phyloP scores from a whole-genome alignment of 371 early-diverging fungal species.

The Zopfochytrium polystomum region DNA sequence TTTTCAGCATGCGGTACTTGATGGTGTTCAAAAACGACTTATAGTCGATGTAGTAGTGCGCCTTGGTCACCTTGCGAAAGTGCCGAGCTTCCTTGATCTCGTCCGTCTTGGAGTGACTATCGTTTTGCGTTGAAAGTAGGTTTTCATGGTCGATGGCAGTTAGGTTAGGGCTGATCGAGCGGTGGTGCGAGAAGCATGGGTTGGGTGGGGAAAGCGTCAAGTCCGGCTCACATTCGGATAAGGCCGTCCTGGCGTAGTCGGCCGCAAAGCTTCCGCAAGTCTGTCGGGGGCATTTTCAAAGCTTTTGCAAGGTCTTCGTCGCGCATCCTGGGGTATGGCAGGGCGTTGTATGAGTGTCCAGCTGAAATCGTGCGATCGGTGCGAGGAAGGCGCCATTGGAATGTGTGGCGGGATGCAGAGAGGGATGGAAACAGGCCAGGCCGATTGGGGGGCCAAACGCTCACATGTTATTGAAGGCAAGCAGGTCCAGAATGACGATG shows the following conservation, averaged over 20 bases:
- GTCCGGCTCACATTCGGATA: slow-evolving; percentile 67
- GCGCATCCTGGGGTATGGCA: slow-evolving; percentile 43
- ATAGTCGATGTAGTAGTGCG: slow-evolving; percentile 88
- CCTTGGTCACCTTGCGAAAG: slow-evolving; percentile 59
- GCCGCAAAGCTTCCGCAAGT: slow-evolving; percentile 75
- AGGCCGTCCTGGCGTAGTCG: slow-evolving; percentile 72
- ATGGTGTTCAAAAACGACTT: slow-evolving; percentile 88
- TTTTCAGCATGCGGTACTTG: slow-evolving; percentile 85
- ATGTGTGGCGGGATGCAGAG: background rate
- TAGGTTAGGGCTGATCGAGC: slow-evolving; percentile 14
- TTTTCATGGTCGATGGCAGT: slow-evolving; percentile 4
- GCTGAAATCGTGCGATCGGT: background rate
- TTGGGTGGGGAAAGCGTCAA: slow-evolving; percentile 16
- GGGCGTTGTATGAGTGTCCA: slow-evolving; percentile 1
- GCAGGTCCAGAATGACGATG: slow-evolving; percentile 77
- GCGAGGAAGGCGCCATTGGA: background rate
- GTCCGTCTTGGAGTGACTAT: slow-evolving; percentile 17
- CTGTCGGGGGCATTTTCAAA: slow-evolving; percentile 66
- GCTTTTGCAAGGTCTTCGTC: slow-evolving; percentile 75
- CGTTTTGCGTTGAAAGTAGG: background rate
- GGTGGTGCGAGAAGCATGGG: slow-evolving; percentile 12
- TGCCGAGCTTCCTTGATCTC: slow-evolving; percentile 21
- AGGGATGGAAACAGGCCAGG: slow-evolving; percentile 42
- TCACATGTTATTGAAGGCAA: slow-evolving; percentile 31
- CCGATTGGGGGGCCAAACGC: slow-evolving; percentile 43